A percentile compares a stretch with the other conserved stretches of the same genome.
Conservation (phyloP, 306 rosid species). For the Neltuma alba region DNA sequence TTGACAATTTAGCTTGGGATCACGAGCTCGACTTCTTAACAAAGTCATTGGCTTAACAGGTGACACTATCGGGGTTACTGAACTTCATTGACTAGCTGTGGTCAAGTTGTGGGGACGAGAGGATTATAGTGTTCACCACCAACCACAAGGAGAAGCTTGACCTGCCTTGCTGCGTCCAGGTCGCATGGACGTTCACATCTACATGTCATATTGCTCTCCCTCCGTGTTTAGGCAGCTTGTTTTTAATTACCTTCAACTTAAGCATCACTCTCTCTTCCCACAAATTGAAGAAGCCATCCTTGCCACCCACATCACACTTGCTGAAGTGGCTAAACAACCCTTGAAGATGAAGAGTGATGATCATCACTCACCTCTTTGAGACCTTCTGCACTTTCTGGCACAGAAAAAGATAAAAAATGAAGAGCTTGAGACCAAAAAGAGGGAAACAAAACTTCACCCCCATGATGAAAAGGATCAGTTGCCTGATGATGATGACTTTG, state of each 20-base stretch:
- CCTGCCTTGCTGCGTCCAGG: conserved; percentile 46
- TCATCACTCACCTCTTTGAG: too few relatives aligned
- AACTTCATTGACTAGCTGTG: conserved; percentile 52
- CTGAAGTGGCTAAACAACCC: not conserved
- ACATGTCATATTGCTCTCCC: conserved; percentile 49
- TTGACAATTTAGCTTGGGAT: too few relatives aligned
- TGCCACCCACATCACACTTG: conserved; percentile 38
- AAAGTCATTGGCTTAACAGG: conserved; percentile 19
- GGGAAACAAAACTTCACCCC: too few relatives aligned
- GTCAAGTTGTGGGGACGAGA: conserved; percentile 56
- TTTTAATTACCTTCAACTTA: conserved; percentile 36
- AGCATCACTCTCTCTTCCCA: conserved; percentile 19
- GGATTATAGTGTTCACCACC: conserved; percentile 53
- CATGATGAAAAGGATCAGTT: too few relatives aligned
- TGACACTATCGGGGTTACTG: conserved; percentile 43
- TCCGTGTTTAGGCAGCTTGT: conserved; percentile 40
- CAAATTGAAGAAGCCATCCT: conserved; percentile 36
- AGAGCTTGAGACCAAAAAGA: too few relatives aligned
- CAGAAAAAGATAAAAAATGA: too few relatives aligned
- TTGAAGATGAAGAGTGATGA: too few relatives aligned
- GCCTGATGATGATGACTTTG: too few relatives aligned
- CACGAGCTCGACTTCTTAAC: too few relatives aligned
- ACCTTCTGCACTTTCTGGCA: too few relatives aligned
- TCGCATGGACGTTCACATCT: conserved; percentile 52
- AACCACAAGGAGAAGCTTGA: conserved; percentile 53